Evolutionary conservation across 23 red algal genomes (phyloP).

Genomic region (Gracilaria domingensis): DNA sequence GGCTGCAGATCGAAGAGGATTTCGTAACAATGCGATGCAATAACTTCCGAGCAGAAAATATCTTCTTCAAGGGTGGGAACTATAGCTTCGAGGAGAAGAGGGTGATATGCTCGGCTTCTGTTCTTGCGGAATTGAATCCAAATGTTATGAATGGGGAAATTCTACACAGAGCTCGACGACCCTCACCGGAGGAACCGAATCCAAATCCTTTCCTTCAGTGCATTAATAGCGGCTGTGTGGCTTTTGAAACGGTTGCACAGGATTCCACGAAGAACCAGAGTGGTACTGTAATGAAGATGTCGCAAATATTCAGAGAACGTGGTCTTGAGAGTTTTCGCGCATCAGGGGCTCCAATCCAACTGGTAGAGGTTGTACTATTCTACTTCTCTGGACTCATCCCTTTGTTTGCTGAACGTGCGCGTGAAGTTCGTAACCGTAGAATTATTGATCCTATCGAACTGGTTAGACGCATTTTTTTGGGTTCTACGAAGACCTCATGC

Average conservation of each 20-base stretch:
- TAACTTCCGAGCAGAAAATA: neutral
- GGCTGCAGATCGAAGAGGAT: neutral
- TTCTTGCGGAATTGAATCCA: neutral
- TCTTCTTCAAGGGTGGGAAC: neutral
- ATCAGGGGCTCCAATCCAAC: neutral
- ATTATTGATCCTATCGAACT: neutral
- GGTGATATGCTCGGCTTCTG: neutral
- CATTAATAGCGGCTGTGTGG: neutral
- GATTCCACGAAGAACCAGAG: neutral
- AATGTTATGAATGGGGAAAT: neutral
- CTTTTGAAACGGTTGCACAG: neutral
- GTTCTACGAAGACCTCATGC: neutral
- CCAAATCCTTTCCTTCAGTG: neutral
- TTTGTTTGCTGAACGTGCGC: neutral
- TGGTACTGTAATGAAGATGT: neutral
- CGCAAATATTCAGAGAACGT: neutral
- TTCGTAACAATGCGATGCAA: neutral
- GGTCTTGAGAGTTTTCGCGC: neutral
- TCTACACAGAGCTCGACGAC: neutral
- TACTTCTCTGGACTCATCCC: neutral
- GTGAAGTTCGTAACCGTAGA: neutral
- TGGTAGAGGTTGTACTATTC: neutral
- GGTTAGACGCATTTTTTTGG: neutral
- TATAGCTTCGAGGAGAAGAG: neutral
- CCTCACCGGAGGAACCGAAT: neutral